Evolutionary conservation across 2,329 filamentous ascomycete genomes (phyloP).

Genomic region (Aspergillus hortae): DNA sequence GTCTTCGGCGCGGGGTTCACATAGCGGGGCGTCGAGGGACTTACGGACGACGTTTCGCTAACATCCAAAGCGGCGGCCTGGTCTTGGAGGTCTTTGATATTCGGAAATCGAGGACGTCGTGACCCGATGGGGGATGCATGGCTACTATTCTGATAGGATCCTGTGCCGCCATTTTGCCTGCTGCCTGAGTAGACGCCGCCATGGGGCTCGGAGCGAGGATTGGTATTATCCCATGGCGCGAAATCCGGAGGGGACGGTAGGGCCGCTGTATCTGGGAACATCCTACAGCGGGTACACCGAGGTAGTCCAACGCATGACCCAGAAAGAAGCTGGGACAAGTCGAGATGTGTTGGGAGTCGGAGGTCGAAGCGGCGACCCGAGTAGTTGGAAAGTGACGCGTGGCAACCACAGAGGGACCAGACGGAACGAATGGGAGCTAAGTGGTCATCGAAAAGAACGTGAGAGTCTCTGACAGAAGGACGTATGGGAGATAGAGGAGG

Average conservation of each 20-base stretch:
- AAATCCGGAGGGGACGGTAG: constrained; percentile 34
- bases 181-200: constrained; percentile 27
- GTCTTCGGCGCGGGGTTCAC: not conserved
- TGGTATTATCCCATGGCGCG: constrained; percentile 29
- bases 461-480: no score
- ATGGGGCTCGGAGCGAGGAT: constrained; percentile 21
- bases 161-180: constrained; percentile 20
- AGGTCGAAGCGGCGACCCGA: not conserved
- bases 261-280: constrained; percentile 37
- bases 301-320: constrained; percentile 25
- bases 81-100: constrained; percentile 41
- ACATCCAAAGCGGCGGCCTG: constrained; percentile 33
- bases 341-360: constrained; percentile 1
- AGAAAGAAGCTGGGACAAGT: constrained; percentile 2
- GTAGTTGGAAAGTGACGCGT: not conserved
- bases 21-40: constrained; percentile 6
- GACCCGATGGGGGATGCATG: constrained; percentile 11
- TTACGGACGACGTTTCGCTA: constrained; percentile 31
- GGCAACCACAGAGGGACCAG: not conserved
- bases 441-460: not conserved
- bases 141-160: constrained; percentile 22
- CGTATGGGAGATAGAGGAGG: no score
- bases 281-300: constrained; percentile 24
- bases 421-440: not conserved
- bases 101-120: constrained; percentile 29